A percentile compares a stretch with the other conserved stretches of the same genome.
phyloP scores from a whole-genome alignment of 2,329 filamentous ascomycete genomes.

The Rutstroemia sydowiana region DNA sequence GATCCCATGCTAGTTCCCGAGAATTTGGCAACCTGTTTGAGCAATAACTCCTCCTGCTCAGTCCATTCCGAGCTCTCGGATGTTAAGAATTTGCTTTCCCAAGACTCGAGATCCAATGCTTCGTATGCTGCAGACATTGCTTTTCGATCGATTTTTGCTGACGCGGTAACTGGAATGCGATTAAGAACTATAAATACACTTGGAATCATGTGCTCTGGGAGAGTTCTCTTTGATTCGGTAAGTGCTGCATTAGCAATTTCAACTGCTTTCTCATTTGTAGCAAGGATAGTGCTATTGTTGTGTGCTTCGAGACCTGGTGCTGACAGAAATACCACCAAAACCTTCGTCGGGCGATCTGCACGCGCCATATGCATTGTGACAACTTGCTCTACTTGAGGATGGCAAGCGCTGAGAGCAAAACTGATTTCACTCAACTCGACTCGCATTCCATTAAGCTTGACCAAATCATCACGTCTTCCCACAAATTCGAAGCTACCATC shows the following conservation, averaged over 20 bases:
- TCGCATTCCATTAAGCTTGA: conserved; percentile 59
- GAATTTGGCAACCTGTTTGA: not conserved
- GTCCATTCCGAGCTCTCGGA: not conserved
- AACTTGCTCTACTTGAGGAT: conserved; percentile 32
- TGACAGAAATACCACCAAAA: conserved; percentile 13
- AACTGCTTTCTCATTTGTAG: not conserved
- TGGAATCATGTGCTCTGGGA: conserved; percentile 20
- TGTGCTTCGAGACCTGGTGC: not conserved
- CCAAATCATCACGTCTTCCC: conserved; percentile 59
- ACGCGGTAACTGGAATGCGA: conserved; percentile 9
- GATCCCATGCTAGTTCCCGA: not conserved
- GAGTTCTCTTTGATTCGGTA: not conserved
- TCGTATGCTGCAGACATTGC: not conserved
- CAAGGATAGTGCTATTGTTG: not conserved
- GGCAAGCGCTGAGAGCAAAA: conserved; percentile 18
- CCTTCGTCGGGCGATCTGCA: conserved; percentile 26
- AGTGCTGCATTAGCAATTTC: conserved; percentile 7
- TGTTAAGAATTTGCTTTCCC: not conserved
- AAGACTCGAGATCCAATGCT: not conserved
- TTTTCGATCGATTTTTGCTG: conserved; percentile 17
- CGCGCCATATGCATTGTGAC: conserved; percentile 33
- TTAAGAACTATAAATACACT: conserved; percentile 11
- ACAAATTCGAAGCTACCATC: conserved; percentile 47
- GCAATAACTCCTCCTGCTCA: not conserved
- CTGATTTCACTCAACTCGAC: conserved; percentile 49